Evolutionary conservation across 768 basidiomycete species (phyloP).

Genomic region (Mycena latifolia): DNA sequence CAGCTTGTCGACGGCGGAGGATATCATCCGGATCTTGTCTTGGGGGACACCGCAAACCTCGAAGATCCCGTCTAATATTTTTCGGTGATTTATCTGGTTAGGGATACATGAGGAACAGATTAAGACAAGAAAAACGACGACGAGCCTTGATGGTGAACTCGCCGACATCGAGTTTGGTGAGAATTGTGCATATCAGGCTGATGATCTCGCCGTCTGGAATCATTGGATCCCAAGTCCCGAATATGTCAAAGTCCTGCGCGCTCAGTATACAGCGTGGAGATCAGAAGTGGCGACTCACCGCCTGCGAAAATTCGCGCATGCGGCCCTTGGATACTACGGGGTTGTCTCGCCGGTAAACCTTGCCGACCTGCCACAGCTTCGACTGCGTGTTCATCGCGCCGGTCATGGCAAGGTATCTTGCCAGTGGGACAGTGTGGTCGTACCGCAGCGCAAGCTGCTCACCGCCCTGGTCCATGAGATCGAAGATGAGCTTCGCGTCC

Average conservation of each 20-base stretch:
- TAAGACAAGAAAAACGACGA: not conserved
- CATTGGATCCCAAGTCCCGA: constrained; percentile 95
- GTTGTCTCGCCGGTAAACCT: constrained; percentile 96
- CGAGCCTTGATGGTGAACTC: constrained; percentile 93
- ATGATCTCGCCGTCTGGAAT: constrained; percentile 96
- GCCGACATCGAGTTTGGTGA: constrained; percentile 88
- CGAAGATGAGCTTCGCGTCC: constrained; percentile 97
- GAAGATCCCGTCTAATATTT: constrained; percentile 97
- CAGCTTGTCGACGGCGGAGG: constrained; percentile 97
- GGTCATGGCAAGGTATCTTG: constrained; percentile 95
- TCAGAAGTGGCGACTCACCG: constrained; percentile 62
- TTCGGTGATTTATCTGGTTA: constrained; percentile 90
- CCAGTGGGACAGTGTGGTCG: constrained; percentile 97
- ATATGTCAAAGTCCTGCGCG: constrained; percentile 92
- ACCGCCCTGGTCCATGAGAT: constrained; percentile 97
- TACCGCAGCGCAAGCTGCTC: constrained; percentile 95
- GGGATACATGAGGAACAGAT: not conserved
- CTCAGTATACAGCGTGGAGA: not conserved
- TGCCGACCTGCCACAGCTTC: constrained; percentile 98
- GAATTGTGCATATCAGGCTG: constrained; percentile 82
- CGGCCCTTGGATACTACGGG: constrained; percentile 98
- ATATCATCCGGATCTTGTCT: constrained; percentile 92
- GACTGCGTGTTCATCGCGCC: constrained; percentile 79
- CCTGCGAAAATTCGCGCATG: constrained; percentile 99
- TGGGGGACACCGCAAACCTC: constrained; percentile 94